Base-by-base conservation (phyloP, 257 asterid species). In the Salvia miltiorrhiza region DNA sequence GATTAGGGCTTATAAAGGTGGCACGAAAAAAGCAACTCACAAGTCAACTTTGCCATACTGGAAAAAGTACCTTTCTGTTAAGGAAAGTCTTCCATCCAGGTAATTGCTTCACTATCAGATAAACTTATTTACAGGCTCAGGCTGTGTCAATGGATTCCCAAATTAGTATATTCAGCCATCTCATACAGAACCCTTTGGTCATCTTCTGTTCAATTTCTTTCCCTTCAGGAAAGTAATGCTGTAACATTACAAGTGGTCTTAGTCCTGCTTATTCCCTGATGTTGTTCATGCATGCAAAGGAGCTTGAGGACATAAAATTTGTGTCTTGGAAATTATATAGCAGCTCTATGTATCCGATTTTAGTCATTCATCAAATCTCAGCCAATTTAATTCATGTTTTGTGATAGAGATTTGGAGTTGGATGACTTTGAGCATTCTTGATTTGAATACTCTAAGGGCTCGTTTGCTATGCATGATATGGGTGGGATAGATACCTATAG, bases 41-140 rank as follows among this genome's bases (percentile, higher is more conserved):
- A 93, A 89, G 77, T 93, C 97, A 50, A 88, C 97, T 60, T 73
- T 87, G 81, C 76, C 23, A 13, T 91, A 88, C 69, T 90, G 99
- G 99, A 83, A 77, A 75, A 88, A 88, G 19, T 93, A 90, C 82
- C 86, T 93, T 40, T 64, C 90, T 32, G 88, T 88, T 69, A 90
- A 86, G 84, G 97, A 82, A 85, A 93, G 84, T 73, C 95, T 90
- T 74, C 96, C 99, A 65, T 80, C 95, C 55, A 88, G 96, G 99
- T 90, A 76, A 37, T 21, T 71, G 5, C 50, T 74, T 75, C 69
- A 52, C 73, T 65, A 56, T 56, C 12, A n/a, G n/a, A n/a, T n/a
- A n/a, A n/a, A n/a, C n/a, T n/a, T n/a, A n/a, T n/a, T 37, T 37
- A 33, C 26, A 26, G 48, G 67, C 50, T 44, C 19, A 10, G 37